Conservation (phyloP, 2,329 filamentous ascomycete genomes). For the Lachnellula willkommii region DNA sequence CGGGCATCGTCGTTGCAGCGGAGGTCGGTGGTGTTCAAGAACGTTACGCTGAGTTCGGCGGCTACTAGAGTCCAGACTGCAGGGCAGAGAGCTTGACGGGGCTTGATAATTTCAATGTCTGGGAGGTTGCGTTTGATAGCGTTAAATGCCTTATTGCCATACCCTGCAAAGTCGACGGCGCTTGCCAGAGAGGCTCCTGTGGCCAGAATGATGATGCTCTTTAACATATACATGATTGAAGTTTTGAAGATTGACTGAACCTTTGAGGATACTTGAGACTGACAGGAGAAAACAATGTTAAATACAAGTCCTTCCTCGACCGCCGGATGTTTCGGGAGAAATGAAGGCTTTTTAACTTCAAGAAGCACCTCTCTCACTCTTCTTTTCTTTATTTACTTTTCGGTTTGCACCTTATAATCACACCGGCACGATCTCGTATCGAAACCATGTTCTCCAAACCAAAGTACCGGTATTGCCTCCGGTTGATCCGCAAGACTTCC, state of each 20-base stretch:
- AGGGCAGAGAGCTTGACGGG: not conserved
- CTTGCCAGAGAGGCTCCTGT: not conserved
- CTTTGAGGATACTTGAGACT: not conserved
- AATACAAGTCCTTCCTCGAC: too few species aligned
- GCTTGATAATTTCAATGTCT: not conserved
- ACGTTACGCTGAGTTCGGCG: slow-evolving; percentile 3
- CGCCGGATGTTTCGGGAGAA: too few species aligned
- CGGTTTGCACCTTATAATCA: too few species aligned
- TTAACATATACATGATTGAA: not conserved
- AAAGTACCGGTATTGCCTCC: too few species aligned
- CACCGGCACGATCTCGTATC: too few species aligned
- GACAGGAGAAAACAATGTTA: too few species aligned
- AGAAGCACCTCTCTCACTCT: too few species aligned
- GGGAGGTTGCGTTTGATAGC: not conserved
- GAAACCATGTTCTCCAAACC: too few species aligned
- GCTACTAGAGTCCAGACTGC: not conserved
- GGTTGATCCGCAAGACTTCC: too few species aligned
- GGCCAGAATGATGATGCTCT: not conserved
- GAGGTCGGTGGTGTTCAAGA: slow-evolving; percentile 6
- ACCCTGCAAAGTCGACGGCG: slow-evolving; percentile 1
- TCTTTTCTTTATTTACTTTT: too few species aligned
- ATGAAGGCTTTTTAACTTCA: too few species aligned
- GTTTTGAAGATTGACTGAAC: not conserved
- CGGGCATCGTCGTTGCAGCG: slow-evolving; percentile 19
- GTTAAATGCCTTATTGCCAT: not conserved